Evolutionary conservation across 768 basidiomycete species (phyloP), one percentile per base, ranked within the genome.

Genomic region (Lyophyllum shimeji): DNA sequence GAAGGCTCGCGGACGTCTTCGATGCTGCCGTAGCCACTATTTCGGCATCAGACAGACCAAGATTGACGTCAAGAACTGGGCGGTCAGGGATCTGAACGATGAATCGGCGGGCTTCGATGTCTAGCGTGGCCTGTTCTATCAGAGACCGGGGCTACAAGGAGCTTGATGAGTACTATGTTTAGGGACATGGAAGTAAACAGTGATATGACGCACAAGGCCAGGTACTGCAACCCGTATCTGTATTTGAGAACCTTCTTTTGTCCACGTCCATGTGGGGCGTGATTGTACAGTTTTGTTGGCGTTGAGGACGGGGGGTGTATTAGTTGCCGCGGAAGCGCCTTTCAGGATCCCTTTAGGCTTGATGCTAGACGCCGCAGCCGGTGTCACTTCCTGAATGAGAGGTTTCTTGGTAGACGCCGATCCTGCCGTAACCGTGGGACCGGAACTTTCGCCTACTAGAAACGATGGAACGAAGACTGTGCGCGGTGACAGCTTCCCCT

Each of bases 401-500:
- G 71, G 75, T 56, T 65, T 76, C 33, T 65, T 67, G 27, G 56
- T 34, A 25, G 52, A 33, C 11, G 52, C 18, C n/a, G 45, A 27
- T 24, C 54, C 21, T 17, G 46, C 39, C 17, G 46, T 50, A 31
- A 18, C 55, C 34, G 13, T 48, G 27, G 55, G 34, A 66, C 53
- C 46, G 40, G 61, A 42, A 46, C 44, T 59, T 37, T 56, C 42
- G 44, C 50, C 29, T 51, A 73, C 74, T 20, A 83, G 69, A 4
- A 71, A 61, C 18, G 74, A 61, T 4, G 87, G 86, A 23, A 92
- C 74, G 40, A 74, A 65, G 1, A 84, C 84, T 12, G 77, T 79
- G 31, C 89, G 83, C 13, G 83, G 77, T 24, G 66, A 63, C 1
- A 86, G 79, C 62, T 77, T 81, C n/a, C 90, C 90, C 67, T 93